Conservation (phyloP, 2,329 filamentous ascomycete species). For the Penicillium sp. region DNA sequence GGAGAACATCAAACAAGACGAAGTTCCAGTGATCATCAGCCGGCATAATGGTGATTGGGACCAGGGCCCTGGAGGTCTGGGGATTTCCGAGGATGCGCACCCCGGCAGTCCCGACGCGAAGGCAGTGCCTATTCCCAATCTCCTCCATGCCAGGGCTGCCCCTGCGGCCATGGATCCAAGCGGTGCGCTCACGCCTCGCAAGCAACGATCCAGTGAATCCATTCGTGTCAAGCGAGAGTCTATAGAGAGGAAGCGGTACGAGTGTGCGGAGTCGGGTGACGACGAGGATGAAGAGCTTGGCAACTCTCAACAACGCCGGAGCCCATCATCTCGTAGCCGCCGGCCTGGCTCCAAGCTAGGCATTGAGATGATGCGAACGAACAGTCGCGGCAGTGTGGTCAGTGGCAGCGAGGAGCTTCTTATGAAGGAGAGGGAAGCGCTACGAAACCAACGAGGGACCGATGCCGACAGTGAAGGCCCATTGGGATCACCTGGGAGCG, state of each 20-base stretch:
- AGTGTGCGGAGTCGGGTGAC: conserved; percentile 81
- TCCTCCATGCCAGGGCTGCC: conserved; percentile 60
- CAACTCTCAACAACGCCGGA: conserved; percentile 49
- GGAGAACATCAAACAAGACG: conserved; percentile 71
- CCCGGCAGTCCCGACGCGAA: conserved; percentile 22
- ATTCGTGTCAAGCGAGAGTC: conserved; percentile 69
- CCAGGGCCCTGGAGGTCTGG: conserved; percentile 60
- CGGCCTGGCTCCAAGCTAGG: conserved; percentile 81
- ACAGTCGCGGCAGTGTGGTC: conserved; percentile 78
- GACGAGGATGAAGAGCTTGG: conserved; percentile 92
- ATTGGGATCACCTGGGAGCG: conserved; percentile 21
- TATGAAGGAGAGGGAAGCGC: conserved; percentile 32
- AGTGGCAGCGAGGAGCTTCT: conserved; percentile 42
- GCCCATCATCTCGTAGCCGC: conserved; percentile 47
- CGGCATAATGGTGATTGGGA: conserved; percentile 75
- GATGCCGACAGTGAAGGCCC: conserved; percentile 20
- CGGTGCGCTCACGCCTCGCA: conserved; percentile 49
- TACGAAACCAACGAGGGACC: conserved; percentile 24
- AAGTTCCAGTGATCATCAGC: conserved; percentile 68
- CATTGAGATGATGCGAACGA: conserved; percentile 96
- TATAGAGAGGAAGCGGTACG: conserved; percentile 64
- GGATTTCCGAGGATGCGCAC: conserved; percentile 61
- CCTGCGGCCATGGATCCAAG: conserved; percentile 56
- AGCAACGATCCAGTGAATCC: conserved; percentile 66
- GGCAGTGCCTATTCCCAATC: conserved; percentile 46